These are phyloP conservation scores for Trypanosoma avium DNA, from an alignment of 208 protist species.

Conservation along the genomic window DNA sequence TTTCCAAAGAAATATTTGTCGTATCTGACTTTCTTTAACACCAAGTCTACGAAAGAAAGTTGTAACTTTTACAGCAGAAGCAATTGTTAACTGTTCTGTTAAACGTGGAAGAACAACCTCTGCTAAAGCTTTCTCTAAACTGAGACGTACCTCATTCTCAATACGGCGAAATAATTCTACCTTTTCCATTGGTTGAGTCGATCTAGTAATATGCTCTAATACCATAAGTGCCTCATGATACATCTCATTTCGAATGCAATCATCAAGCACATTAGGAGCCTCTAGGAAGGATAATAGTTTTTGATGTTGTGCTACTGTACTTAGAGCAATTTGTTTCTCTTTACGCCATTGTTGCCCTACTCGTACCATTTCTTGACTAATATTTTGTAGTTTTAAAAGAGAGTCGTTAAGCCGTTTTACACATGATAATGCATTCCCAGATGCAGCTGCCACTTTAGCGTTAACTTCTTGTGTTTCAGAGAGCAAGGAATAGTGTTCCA, in stretches of 20 bases:
- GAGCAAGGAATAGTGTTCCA: constrained; percentile 67
- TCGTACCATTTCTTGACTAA: constrained; percentile 40
- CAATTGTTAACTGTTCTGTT: constrained; percentile 52
- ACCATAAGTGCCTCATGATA: constrained; percentile 80
- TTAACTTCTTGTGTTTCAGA: constrained; percentile 57
- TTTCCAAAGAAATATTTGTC: constrained; percentile 54
- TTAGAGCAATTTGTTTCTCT: constrained; percentile 47
- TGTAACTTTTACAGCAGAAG: constrained; percentile 63
- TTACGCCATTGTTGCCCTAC: constrained; percentile 62
- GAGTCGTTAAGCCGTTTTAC: constrained; percentile 44
- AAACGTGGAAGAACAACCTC: constrained; percentile 64
- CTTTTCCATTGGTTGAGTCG: constrained; percentile 23
- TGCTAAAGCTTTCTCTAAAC: constrained; percentile 40
- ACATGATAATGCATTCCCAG: constrained; percentile 35
- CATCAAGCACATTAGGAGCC: constrained; percentile 55
- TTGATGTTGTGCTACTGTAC: constrained; percentile 55
- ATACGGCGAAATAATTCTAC: constrained; percentile 29
- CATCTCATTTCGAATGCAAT: constrained; percentile 73
- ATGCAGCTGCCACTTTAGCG: constrained; percentile 31
- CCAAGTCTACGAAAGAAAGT: constrained; percentile 64
- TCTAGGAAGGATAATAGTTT: constrained; percentile 75
- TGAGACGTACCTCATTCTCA: constrained; percentile 16
- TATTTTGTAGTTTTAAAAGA: constrained; percentile 47
- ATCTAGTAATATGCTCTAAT: constrained; percentile 60
- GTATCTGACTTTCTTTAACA: constrained; percentile 30